Evolutionary conservation across 768 basidiomycete species (phyloP).

Genomic region (Tylopilus felleus): DNA sequence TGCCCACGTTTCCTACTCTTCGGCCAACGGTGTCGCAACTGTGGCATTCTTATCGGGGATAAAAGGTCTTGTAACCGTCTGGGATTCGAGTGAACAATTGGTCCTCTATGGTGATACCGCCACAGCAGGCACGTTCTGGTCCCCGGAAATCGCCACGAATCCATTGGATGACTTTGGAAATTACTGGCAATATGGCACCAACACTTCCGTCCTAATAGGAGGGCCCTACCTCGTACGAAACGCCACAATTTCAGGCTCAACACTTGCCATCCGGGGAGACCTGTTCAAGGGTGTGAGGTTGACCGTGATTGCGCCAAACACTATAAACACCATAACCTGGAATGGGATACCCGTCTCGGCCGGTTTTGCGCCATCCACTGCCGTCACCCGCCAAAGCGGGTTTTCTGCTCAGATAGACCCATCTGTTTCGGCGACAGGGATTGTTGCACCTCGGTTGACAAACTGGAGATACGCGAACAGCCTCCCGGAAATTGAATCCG

Average conservation of each 20-base stretch:
- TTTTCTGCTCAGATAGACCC: constrained; percentile 46
- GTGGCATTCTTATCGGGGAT: constrained; percentile 57
- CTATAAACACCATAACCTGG: constrained; percentile 60
- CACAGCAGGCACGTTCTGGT: constrained; percentile 73
- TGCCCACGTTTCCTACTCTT: constrained; percentile 24
- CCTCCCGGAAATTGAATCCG: constrained; percentile 60
- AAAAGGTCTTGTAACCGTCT: constrained; percentile 55
- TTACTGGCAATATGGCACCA: constrained; percentile 75
- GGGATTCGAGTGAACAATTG: constrained; percentile 65
- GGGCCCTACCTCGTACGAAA: constrained; percentile 64
- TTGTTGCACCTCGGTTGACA: constrained; percentile 47
- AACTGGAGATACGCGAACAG: constrained; percentile 77
- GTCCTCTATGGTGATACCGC: constrained; percentile 64
- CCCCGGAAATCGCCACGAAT: constrained; percentile 55
- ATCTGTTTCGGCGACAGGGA: constrained; percentile 27
- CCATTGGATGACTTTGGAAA: constrained; percentile 43
- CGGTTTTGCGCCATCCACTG: constrained; percentile 30
- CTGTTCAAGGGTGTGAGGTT: constrained; percentile 55
- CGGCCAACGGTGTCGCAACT: constrained; percentile 35
- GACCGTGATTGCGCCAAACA: constrained; percentile 59
- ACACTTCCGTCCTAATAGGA: constrained; percentile 60
- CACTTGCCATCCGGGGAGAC: constrained; percentile 66
- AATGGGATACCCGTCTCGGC: constrained; percentile 53
- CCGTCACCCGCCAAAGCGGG: constrained; percentile 38
- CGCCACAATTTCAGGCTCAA: constrained; percentile 45